phyloP scores from a whole-genome alignment of 1,284 basidiomycete species.

The Pseudozyma tsukubaensis region DNA sequence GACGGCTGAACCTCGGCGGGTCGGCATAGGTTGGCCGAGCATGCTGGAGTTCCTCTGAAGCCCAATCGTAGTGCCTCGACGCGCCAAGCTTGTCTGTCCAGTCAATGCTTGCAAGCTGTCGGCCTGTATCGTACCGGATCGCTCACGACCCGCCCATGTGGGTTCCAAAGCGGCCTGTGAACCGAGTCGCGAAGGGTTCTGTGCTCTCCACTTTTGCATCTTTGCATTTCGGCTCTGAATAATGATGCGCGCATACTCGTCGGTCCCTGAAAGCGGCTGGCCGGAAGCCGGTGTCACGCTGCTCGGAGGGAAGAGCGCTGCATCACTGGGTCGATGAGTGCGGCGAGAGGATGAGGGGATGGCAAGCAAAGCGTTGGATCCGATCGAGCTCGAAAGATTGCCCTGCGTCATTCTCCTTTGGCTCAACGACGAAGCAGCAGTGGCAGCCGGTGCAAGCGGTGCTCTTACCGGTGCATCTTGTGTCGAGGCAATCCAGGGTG shows the following conservation, averaged over 20 bases:
- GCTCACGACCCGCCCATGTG: constrained; percentile 11
- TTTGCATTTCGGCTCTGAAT: constrained; percentile 73
- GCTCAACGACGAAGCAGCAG: constrained; percentile 17
- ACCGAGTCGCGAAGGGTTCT: constrained; percentile 34
- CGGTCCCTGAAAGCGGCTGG: constrained; percentile 64
- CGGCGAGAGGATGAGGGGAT: constrained; percentile 27
- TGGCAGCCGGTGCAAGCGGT: constrained; percentile 21
- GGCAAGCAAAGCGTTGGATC: constrained; percentile 36
- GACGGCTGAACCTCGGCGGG: constrained; percentile 38
- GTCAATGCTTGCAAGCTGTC: constrained; percentile 8
- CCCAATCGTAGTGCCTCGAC: constrained; percentile 51
- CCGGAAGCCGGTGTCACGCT: constrained; percentile 21
- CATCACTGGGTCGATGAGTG: constrained; percentile 32
- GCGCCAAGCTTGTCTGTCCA: constrained; percentile 33
- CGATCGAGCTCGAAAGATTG: constrained; percentile 42
- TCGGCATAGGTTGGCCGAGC: constrained; percentile 19
- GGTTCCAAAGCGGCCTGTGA: constrained; percentile 7
- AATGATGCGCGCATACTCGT: constrained; percentile 73
- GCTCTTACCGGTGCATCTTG: constrained; percentile 36
- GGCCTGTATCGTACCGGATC: constrained; percentile 2
- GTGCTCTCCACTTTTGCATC: constrained; percentile 72
- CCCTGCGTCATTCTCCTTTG: constrained; percentile 29
- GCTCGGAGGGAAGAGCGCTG: constrained; percentile 33
- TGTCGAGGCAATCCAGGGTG: constrained; percentile 60
- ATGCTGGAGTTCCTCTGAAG: constrained; percentile 23